These are phyloP conservation scores for Saturnispora hagleri DNA, from an alignment of 805 yeast species.

Conservation along the genomic window DNA sequence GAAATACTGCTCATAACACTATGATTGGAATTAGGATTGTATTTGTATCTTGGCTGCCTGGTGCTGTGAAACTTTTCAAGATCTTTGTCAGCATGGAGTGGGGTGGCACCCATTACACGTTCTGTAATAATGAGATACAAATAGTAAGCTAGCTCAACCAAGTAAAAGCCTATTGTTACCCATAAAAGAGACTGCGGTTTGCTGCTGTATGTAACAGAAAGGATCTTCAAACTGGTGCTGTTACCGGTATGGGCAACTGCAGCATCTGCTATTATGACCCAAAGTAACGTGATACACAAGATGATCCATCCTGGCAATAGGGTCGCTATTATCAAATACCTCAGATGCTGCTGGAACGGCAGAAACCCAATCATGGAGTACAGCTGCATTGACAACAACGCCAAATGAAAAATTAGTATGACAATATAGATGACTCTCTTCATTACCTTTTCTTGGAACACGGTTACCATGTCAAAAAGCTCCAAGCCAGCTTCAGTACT, in stretches of 20 bases:
- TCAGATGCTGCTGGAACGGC: conserved; percentile 10
- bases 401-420: conserved; percentile 6
- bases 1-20: conserved; percentile 14
- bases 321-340: background rate
- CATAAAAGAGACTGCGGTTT: conserved; percentile 9
- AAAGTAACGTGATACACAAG: conserved; percentile 8
- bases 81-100: background rate
- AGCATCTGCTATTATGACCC: conserved; percentile 9
- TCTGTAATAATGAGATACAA: background rate
- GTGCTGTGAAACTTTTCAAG: conserved; percentile 6
- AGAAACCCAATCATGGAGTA: conserved; percentile 9
- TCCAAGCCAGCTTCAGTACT: conserved; percentile 7
- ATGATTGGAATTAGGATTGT: background rate
- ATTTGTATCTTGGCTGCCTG: background rate
- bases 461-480: conserved; percentile 10
- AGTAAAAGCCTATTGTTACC: conserved; percentile 9
- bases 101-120: background rate
- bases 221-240: conserved; percentile 10
- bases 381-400: conserved; percentile 7
- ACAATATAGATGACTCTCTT: conserved; percentile 11
- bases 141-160: conserved; percentile 6
- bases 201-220: conserved; percentile 4
- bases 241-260: conserved; percentile 6
- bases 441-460: conserved; percentile 9
- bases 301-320: conserved; percentile 4